These are phyloP conservation scores for Umbelopsis sp. DNA, from an alignment of 192 early-diverging fungal genomes.

Conservation along the genomic window DNA sequence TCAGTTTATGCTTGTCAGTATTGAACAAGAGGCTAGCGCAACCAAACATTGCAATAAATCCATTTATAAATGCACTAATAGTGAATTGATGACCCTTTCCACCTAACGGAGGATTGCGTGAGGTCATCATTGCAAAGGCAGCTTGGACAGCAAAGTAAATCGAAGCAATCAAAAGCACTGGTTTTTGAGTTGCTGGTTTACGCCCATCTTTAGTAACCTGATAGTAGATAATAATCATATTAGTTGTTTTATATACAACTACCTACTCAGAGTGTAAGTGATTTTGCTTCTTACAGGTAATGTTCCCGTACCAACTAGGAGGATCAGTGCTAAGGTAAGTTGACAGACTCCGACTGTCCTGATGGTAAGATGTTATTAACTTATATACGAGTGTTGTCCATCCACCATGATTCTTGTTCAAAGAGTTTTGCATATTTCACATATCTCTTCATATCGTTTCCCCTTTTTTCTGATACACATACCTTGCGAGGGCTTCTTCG, in stretches of 20 bases:
- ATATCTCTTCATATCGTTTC: too few relatives aligned
- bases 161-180: not conserved
- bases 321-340: not conserved
- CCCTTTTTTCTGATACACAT: not conserved
- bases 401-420: too few relatives aligned
- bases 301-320: not conserved
- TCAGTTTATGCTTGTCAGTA: not conserved
- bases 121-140: not conserved
- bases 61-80: not conserved
- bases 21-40: slow-evolving; percentile 13
- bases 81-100: slow-evolving; percentile 18
- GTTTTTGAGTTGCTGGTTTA: slow-evolving; percentile 13
- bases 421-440: too few relatives aligned
- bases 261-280: not conserved
- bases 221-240: not conserved
- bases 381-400: too few relatives aligned
- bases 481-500: slow-evolving; percentile 24
- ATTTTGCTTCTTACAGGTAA: not conserved
- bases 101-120: slow-evolving; percentile 11
- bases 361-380: not conserved
- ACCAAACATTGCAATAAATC: slow-evolving; percentile 13
- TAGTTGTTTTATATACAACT: too few relatives aligned
- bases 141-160: slow-evolving; percentile 15
- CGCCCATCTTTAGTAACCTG: slow-evolving; percentile 7
- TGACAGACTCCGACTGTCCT: slow-evolving; percentile 7